Base-by-base conservation (phyloP, 768 basidiomycete species). In the Tubosaeta sp. region DNA sequence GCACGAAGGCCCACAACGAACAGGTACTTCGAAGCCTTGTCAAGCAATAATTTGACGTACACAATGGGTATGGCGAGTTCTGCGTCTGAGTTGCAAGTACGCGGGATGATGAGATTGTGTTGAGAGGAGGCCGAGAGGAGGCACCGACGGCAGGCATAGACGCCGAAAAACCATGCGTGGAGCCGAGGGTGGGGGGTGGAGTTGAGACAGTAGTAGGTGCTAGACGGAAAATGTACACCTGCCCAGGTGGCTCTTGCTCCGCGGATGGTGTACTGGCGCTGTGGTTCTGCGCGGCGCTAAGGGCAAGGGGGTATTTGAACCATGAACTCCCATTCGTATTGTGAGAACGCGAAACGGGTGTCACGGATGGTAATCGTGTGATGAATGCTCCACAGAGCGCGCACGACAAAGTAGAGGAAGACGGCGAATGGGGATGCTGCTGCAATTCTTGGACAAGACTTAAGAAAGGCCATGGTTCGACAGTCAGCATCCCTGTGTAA, bases 1-100 rank as follows among this genome's bases (percentile, higher is more conserved):
- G 81, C 46, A 95, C 84, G 61, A 90, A 95, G 16, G 87, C 82
- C 92, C 93, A 97, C 13, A 95, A 72, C 5, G 85, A 86, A 68
- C 92, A 95, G n/a, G 93, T 91, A 34, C 86, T 77, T 12, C 93
- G 82, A 17, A 97, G 74, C 8, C 94, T 81, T 6, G 79, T 72
- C 14, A 95, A 74, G 66, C 93, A 95, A 86, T 92, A 95, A n/a
- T 88, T 85, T 16, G 80, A 81, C 11, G 79, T 73, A 62, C 93
- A 97, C 3, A 97, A 73, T 1, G 94, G 91, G 67, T 95, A 57
- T 7, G 66, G 69, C 6, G 43, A 46, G 19, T 60, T 59, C 31
- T 65, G 65, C 17, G 57, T 37, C 29, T 68, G 68, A 33, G 55
- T n/a, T 26, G 59, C 48, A 16, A 55, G 56, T 17, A 60, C 54